These are phyloP conservation scores for Ustilago trichophora DNA, from an alignment of 1,284 basidiomycete genomes.

Conservation along the genomic window DNA sequence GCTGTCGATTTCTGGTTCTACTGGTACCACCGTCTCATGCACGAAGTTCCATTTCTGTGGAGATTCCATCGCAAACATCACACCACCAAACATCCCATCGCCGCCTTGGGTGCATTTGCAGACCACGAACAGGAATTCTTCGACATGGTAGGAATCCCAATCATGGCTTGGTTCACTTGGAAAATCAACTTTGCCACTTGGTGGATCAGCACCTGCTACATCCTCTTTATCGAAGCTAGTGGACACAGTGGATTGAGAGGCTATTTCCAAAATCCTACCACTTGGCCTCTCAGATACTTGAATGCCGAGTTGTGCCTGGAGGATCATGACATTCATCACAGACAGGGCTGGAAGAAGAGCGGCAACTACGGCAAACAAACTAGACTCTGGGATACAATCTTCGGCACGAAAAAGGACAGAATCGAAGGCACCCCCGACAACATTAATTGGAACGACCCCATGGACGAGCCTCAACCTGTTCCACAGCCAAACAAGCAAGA, in stretches of 20 bases:
- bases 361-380: slow-evolving; percentile 65
- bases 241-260: slow-evolving; percentile 60
- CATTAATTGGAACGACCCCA: slow-evolving; percentile 40
- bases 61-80: slow-evolving; percentile 51
- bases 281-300: slow-evolving; percentile 40
- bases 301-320: slow-evolving; percentile 57
- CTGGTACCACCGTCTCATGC: slow-evolving; percentile 59
- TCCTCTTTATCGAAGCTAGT: slow-evolving; percentile 28
- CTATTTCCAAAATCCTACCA: slow-evolving; percentile 54
- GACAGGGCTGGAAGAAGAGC: slow-evolving; percentile 55
- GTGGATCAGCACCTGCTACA: slow-evolving; percentile 30
- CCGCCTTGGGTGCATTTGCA: slow-evolving; percentile 52
- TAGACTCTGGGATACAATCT: slow-evolving; percentile 60
- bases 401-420: slow-evolving; percentile 55
- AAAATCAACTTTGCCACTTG: slow-evolving; percentile 49
- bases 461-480: slow-evolving; percentile 8
- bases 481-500: slow-evolving; percentile 3
- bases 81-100: slow-evolving; percentile 58
- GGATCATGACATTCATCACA: slow-evolving; percentile 66
- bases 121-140: slow-evolving; percentile 57
- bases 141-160: slow-evolving; percentile 57
- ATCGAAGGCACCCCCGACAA: slow-evolving; percentile 43
- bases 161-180: slow-evolving; percentile 47
- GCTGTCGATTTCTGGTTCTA: slow-evolving; percentile 60
- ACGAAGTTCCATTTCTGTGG: slow-evolving; percentile 51